Evolutionary conservation across 257 asterid species (phyloP).

Genomic region (Thymus mandschuricus): DNA sequence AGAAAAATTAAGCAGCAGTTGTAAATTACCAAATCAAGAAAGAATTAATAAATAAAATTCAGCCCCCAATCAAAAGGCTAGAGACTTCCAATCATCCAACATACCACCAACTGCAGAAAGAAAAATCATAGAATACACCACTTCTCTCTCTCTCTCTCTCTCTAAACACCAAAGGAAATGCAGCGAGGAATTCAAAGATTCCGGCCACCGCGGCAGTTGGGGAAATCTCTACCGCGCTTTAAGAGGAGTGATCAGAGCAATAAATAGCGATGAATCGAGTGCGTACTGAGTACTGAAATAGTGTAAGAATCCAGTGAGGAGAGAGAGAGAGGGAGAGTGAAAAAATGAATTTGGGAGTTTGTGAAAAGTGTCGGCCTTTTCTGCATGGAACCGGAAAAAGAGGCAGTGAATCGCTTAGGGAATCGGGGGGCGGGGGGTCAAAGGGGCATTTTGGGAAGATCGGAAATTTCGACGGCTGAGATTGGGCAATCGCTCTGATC

Average conservation of each 20-base stretch:
- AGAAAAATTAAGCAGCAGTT: background rate
- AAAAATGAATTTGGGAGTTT: conserved; percentile 39
- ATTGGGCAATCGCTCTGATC: conserved; percentile 22
- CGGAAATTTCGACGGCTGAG: conserved; percentile 1
- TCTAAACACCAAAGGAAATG: no score
- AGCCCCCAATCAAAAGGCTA: conserved; percentile 11
- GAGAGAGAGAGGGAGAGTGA: conserved; percentile 6
- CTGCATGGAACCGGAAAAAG: conserved; percentile 54
- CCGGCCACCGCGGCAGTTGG: conserved; percentile 21
- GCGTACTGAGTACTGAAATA: background rate
- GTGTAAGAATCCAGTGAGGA: conserved; percentile 20
- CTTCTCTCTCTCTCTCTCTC: no score
- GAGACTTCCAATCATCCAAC: no score
- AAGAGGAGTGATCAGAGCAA: conserved; percentile 20
- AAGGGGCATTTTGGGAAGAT: conserved; percentile 26
- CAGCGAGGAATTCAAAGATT: conserved; percentile 15
- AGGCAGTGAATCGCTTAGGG: conserved; percentile 41
- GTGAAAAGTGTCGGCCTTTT: conserved; percentile 52
- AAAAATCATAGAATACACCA: no score
- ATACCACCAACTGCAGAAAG: background rate
- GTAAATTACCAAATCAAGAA: conserved; percentile 45
- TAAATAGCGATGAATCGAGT: conserved; percentile 29
- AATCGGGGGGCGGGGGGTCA: conserved; percentile 29
- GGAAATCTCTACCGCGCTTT: background rate
- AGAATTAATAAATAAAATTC: background rate